These are phyloP conservation scores for sweet orange (Citrus sinensis) DNA, from an alignment of 345 rosid species.

Conservation along the genomic window DNA sequence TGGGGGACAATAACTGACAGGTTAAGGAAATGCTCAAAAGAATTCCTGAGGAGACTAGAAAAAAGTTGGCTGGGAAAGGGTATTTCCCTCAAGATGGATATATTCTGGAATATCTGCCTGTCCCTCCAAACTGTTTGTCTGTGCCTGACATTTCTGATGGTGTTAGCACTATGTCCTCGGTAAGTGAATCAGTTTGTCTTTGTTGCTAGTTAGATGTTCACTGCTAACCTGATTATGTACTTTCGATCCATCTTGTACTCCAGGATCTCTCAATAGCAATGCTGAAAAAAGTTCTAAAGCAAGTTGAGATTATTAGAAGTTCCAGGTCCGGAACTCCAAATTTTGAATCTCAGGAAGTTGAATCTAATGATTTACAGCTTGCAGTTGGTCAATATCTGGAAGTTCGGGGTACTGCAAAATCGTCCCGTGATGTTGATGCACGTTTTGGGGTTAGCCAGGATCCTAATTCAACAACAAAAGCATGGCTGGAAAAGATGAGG, in stretches of 20 bases:
- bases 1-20: slow-evolving; percentile 28
- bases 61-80: slow-evolving; percentile 72
- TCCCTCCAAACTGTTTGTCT: slow-evolving; percentile 93
- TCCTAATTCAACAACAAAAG: slow-evolving; percentile 63
- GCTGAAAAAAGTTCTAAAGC: slow-evolving; percentile 77
- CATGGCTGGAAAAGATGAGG: slow-evolving; percentile 90
- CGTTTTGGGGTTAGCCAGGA: slow-evolving; percentile 59
- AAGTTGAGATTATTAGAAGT: slow-evolving; percentile 57
- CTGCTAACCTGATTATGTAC: neutral
- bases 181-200: slow-evolving; percentile 30
- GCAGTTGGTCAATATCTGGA: slow-evolving; percentile 72
- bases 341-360: slow-evolving; percentile 79
- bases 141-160: slow-evolving; percentile 93
- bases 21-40: slow-evolving; percentile 75
- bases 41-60: slow-evolving; percentile 62
- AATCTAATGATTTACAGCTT: slow-evolving; percentile 64
- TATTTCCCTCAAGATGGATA: slow-evolving; percentile 95
- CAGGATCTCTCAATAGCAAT: slow-evolving; percentile 80
- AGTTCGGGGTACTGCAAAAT: slow-evolving; percentile 78
- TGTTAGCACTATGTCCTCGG: slow-evolving; percentile 74
- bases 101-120: slow-evolving; percentile 67
- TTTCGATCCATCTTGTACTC: slow-evolving; percentile 15
- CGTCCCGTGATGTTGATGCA: slow-evolving; percentile 56
- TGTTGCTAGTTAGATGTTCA: slow-evolving; percentile 1
- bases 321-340: slow-evolving; percentile 81